A percentile compares a stretch with the other conserved stretches of the same genome.
These are phyloP conservation scores for Ceratocystis cacaofunesta DNA, from an alignment of 2,329 filamentous ascomycete genomes.

Conservation along the genomic window DNA sequence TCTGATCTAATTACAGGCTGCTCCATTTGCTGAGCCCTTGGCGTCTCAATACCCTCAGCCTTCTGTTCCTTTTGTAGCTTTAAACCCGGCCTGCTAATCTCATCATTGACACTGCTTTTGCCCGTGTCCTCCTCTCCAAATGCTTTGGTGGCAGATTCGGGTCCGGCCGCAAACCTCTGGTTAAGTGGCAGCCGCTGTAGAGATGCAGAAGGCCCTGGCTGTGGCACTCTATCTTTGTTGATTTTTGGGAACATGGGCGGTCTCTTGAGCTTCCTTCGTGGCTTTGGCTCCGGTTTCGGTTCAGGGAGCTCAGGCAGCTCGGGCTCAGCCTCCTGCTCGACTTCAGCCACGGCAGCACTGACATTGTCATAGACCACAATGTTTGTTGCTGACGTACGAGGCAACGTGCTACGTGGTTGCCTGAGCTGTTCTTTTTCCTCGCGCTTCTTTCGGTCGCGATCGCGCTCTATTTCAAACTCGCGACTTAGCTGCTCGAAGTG, in stretches of 20 bases:
- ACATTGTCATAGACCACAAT: constrained; percentile 94
- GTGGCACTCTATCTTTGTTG: constrained; percentile 4
- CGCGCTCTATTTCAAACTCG: constrained; percentile 88
- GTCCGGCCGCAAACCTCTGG: not conserved
- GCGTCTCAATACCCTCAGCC: not conserved
- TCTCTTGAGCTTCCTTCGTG: constrained; percentile 9
- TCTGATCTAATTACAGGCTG: not conserved
- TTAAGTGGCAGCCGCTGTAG: not conserved
- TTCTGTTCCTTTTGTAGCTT: not conserved
- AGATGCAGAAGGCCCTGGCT: not conserved
- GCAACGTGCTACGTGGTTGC: constrained; percentile 62
- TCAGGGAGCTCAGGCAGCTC: constrained; percentile 8
- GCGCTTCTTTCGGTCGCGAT: constrained; percentile 68
- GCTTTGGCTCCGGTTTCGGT: constrained; percentile 2
- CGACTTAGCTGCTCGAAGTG: constrained; percentile 95
- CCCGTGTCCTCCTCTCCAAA: not conserved
- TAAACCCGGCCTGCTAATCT: not conserved
- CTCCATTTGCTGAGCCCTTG: not conserved
- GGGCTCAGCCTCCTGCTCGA: constrained; percentile 31
- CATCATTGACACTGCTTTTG: not conserved
- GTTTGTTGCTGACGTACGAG: constrained; percentile 78
- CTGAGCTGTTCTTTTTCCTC: constrained; percentile 54
- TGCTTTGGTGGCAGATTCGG: not conserved
- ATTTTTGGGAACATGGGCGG: constrained; percentile 13
- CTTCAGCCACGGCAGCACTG: constrained; percentile 78